These are phyloP conservation scores for Acanthochlamys bracteata DNA, from an alignment of 106 monocot genomes.

Conservation along the genomic window DNA sequence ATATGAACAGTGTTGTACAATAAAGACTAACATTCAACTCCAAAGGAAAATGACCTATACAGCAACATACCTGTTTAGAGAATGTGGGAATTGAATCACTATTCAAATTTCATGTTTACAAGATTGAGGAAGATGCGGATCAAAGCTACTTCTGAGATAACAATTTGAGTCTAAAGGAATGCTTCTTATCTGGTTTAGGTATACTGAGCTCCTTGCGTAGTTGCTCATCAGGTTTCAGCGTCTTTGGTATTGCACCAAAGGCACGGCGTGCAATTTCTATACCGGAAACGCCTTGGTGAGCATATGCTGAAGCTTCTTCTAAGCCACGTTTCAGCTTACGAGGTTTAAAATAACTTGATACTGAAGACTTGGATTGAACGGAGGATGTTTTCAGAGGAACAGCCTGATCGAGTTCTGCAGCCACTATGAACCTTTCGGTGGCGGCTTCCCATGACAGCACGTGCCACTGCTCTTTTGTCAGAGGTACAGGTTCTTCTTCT, in stretches of 20 bases:
- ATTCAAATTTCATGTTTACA: too few species aligned
- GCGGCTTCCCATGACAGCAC: constrained; percentile 76
- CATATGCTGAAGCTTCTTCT: constrained; percentile 36
- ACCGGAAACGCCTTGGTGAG: constrained; percentile 53
- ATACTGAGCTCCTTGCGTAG: constrained; percentile 51
- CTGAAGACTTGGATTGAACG: constrained; percentile 8
- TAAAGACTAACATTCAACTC: too few species aligned
- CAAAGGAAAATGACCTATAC: too few species aligned
- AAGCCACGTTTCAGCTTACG: constrained; percentile 21
- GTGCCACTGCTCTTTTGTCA: constrained; percentile 41
- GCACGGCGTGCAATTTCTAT: constrained; percentile 45
- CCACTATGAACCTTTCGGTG: constrained; percentile 49
- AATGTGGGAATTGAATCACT: too few species aligned
- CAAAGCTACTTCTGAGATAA: too few species aligned
- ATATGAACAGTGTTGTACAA: too few species aligned
- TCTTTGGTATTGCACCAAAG: constrained; percentile 75
- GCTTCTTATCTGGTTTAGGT: constrained; percentile 7
- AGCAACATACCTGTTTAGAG: too few species aligned
- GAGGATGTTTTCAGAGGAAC: not conserved
- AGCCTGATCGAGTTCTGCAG: constrained; percentile 27
- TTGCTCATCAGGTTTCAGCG: constrained; percentile 59
- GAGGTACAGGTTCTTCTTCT: constrained; percentile 35
- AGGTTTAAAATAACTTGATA: constrained; percentile 11
- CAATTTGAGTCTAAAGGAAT: not conserved
- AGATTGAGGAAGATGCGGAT: too few species aligned